Conservation (phyloP, 192 early-diverging fungal genomes). For the Linnemannia exigua region DNA sequence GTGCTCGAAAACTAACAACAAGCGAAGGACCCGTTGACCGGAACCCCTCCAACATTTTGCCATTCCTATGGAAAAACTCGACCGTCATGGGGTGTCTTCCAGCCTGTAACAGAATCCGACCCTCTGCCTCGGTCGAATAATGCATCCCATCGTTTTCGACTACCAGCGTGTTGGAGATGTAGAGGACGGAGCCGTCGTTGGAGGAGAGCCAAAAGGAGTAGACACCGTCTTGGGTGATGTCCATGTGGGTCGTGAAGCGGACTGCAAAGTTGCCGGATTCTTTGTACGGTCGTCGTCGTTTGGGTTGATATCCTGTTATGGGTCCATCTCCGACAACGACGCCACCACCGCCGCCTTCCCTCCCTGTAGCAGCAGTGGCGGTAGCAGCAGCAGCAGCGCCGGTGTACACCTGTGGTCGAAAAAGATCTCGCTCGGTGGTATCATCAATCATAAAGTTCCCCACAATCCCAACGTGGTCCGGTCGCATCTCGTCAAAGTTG, state of each 20-base stretch:
- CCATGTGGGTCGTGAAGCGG: constrained; percentile 51
- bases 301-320: background rate
- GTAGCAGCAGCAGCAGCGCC: background rate
- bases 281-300: constrained; percentile 1
- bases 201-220: constrained; percentile 51
- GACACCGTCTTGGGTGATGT: constrained; percentile 50
- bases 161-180: constrained; percentile 46
- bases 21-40: constrained; percentile 45
- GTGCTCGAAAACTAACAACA: constrained; percentile 38
- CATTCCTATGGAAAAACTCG: constrained; percentile 53
- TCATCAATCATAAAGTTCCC: constrained; percentile 59
- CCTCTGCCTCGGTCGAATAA: constrained; percentile 41
- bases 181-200: constrained; percentile 46
- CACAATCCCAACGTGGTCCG: constrained; percentile 44
- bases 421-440: constrained; percentile 40
- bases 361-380: background rate
- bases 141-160: constrained; percentile 56
- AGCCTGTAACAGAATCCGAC: constrained; percentile 34
- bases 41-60: constrained; percentile 54
- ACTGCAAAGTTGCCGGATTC: constrained; percentile 52
- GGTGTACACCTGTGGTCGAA: constrained; percentile 22
- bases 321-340: background rate
- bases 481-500: constrained; percentile 53
- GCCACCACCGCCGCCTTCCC: background rate
- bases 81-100: constrained; percentile 46